phyloP scores from a whole-genome alignment of 2,329 filamentous ascomycete species.

The Aureobasidium sp. region DNA sequence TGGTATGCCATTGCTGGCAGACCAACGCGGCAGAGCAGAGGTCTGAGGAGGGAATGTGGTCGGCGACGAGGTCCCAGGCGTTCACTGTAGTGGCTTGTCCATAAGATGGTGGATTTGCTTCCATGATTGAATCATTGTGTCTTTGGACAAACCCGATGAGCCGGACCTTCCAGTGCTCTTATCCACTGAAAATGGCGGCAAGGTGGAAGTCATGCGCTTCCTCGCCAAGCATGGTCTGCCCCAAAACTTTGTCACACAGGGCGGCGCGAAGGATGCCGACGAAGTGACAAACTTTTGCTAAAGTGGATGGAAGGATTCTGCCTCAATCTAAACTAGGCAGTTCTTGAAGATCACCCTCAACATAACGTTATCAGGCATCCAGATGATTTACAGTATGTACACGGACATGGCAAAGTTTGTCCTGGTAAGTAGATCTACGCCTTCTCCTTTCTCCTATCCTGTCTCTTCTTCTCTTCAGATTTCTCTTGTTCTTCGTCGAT shows the following conservation, averaged over 20 bases:
- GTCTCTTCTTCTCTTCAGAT: conserved; percentile 16
- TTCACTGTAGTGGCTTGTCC: conserved; percentile 49
- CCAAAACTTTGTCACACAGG: neutral
- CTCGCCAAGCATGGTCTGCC: neutral
- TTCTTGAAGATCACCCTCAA: neutral
- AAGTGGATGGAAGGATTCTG: neutral
- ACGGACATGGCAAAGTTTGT: neutral
- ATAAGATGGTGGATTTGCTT: conserved; percentile 54
- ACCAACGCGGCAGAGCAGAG: conserved; percentile 51
- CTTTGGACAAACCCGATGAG: neutral
- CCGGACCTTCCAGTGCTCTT: neutral
- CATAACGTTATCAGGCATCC: neutral
- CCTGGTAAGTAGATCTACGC: neutral
- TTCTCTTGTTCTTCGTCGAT: conserved; percentile 24
- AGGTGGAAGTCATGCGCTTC: neutral
- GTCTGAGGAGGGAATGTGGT: conserved; percentile 49
- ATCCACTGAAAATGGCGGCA: neutral
- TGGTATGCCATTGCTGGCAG: conserved; percentile 49
- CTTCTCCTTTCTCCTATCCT: neutral
- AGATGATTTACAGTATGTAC: conserved; percentile 11
- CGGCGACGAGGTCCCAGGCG: conserved; percentile 49
- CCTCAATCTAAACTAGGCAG: neutral
- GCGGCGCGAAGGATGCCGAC: accelerated
- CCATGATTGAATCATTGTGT: conserved; percentile 34
- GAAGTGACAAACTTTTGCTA: neutral